phyloP scores from a whole-genome alignment of 176 grass and related monocot genomes.

The Themeda triandra region DNA sequence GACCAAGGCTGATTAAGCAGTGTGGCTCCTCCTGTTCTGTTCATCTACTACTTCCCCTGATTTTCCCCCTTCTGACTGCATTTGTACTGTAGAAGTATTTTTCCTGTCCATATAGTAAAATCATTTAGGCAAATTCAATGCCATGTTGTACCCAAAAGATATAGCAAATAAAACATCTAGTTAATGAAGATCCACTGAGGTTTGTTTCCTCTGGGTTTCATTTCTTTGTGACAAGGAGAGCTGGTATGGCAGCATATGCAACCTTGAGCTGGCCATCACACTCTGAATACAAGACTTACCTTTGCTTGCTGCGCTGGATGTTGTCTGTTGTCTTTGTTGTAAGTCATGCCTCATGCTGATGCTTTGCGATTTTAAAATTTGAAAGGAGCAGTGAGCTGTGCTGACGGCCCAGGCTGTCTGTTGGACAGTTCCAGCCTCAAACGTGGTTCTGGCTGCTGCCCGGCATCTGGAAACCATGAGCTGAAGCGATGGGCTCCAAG shows the following conservation, averaged over 20 bases:
- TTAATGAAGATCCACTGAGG: slow-evolving; percentile 13
- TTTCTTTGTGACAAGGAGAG: background rate
- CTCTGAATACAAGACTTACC: background rate
- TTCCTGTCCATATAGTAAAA: slow-evolving; percentile 45
- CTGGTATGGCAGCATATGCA: slow-evolving; percentile 24
- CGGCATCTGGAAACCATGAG: slow-evolving; percentile 13
- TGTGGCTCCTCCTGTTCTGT: background rate
- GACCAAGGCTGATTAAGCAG: slow-evolving; percentile 35
- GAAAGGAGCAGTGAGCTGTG: slow-evolving; percentile 23
- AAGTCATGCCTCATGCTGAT: slow-evolving; percentile 14
- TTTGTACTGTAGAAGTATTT: slow-evolving; percentile 35
- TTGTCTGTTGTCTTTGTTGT: background rate
- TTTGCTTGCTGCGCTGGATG: slow-evolving; percentile 9
- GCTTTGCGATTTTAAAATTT: slow-evolving; percentile 9
- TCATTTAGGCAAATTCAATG: background rate
- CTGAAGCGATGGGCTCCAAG: background rate
- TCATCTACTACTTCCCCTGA: slow-evolving; percentile 19
- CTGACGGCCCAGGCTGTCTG: slow-evolving; percentile 28
- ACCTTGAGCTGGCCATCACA: slow-evolving; percentile 16
- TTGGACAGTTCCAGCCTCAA: slow-evolving; percentile 32
- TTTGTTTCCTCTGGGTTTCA: slow-evolving; percentile 10
- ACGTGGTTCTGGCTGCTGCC: slow-evolving; percentile 22
- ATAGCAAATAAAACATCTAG: slow-evolving; percentile 45
- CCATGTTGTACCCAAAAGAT: slow-evolving; percentile 45
- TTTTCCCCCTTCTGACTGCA: slow-evolving; percentile 32